Evolutionary conservation across 1,284 basidiomycete genomes (phyloP), one percentile per base, ranked within the genome.

Genomic region (Trametes pubescens): DNA sequence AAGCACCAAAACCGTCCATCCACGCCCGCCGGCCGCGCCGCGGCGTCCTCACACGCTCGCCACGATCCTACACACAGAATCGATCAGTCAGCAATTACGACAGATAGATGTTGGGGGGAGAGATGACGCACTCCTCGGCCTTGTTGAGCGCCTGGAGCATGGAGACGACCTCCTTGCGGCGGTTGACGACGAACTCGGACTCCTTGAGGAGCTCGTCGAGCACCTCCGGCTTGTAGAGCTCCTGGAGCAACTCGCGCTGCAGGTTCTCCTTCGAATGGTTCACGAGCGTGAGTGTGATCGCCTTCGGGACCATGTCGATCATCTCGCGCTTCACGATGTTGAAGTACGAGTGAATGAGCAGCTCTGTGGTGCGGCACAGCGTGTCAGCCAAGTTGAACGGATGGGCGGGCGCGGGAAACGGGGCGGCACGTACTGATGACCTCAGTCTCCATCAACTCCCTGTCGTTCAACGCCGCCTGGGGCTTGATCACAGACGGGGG

Each of bases 291-390:
- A 96, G 83, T 59, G 95, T 92, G 76, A 99, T 98, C 40, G 97
- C 96, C 79, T 96, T 95, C 21, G 98, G 98, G 10, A 99, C 94
- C 96, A 99, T 99, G 79, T 99, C 98, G 75, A 99, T 99, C 91
- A 99, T 96, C 78, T 98, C 96, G 59, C 96, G 92, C 85, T 99
- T 99, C 67, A 98, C 95, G 69, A 98, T 95, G 79, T 96, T 95
- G 84, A 93, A 98, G 81, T 98, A 98, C 5, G 94, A 96, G 75
- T 91, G 86, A 69, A 97, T 96, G 72, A 97, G 87, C 49, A 96
- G 84, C 77, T 96, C 94, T 95, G 72, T 21, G 59, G 38, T 59
- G 24, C 54, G 43, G 21, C 44, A 11, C 1, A 9, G 10, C 14
- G 61, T 32, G 32, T 32, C 22, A 47, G n/a, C n/a, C n/a, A n/a